Evolutionary conservation across 169 alveolate species (phyloP), one percentile per base, ranked within the genome.

Genomic region (Cryptosporidium xiaoi): DNA sequence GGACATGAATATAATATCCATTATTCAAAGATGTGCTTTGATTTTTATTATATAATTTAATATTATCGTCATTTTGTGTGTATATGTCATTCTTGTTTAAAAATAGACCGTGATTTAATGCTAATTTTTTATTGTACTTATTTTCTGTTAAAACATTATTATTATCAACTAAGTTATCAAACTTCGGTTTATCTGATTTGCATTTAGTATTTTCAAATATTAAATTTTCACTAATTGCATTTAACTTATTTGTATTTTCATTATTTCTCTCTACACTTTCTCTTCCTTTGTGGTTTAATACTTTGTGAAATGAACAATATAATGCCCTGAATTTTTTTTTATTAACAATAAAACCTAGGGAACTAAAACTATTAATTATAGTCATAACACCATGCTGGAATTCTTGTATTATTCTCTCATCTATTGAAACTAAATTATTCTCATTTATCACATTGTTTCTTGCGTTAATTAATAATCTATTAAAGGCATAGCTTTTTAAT

Each of bases 21-120:
- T 55, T 69, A 18, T 53, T 69, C 15, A 69, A 69, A 34, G 83
- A 69, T 34, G 31, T 64, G 29, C 51, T 69, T 33, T 69, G 83
- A 29, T 69, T 69, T 36, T 66, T 27, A 31, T 64, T 69, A 29
- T 69, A 69, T 12, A 69, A 69, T 53, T 69, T 51, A 29, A 33
- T 56, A 20, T 56, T 69, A 15, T 27, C 24, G 34, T 51, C 40
- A 27, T 53, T 60, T 4, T 69, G 56, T 29, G 24, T 51, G 44
- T 69, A 53, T 18, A 69, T 34, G 16, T 69, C 66, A 3, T 69
- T 64, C 34, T 36, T 50, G 51, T 69, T 67, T 15, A 67, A n/a
- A 4, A 64, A 31, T 20, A 56, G 40, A 13, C 83, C 67, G 18
- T 48, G 46, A 66, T 66, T 66, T 48, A 66, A 29, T 44, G 13